Evolutionary conservation across 1,284 basidiomycete species (phyloP).

Genomic region (Heterobasidion parviporum): DNA sequence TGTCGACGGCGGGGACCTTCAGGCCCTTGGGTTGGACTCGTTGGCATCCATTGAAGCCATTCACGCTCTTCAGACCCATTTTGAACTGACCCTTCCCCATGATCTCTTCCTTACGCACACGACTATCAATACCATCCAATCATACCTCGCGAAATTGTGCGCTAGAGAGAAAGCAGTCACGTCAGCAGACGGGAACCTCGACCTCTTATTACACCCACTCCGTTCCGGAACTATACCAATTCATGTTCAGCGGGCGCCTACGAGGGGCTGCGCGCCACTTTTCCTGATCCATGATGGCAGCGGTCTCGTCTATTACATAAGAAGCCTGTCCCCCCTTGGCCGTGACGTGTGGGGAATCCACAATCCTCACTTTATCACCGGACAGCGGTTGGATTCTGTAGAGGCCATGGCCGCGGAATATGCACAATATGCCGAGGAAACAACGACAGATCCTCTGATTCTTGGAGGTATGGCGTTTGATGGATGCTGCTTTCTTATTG

Average conservation of each 20-base stretch:
- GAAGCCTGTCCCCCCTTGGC: constrained; percentile 35
- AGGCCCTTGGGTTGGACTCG: constrained; percentile 49
- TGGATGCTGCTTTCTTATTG: neutral
- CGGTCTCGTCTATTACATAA: constrained; percentile 47
- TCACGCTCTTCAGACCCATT: constrained; percentile 33
- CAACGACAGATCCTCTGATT: constrained; percentile 29
- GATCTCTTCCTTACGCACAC: constrained; percentile 28
- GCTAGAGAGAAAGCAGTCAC: neutral
- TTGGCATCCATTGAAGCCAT: constrained; percentile 54
- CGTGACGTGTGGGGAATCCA: constrained; percentile 52
- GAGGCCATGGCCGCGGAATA: constrained; percentile 48
- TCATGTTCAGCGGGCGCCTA: constrained; percentile 28
- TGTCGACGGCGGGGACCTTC: constrained; percentile 34
- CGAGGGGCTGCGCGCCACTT: constrained; percentile 28
- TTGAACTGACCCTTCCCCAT: constrained; percentile 12
- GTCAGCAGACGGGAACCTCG: neutral
- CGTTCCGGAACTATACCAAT: constrained; percentile 23
- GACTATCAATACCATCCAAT: constrained; percentile 26
- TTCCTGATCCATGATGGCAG: constrained; percentile 69
- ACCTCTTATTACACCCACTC: constrained; percentile 13
- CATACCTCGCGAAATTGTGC: constrained; percentile 15
- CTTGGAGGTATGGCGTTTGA: constrained; percentile 45
- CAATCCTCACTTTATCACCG: constrained; percentile 42
- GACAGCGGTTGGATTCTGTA: constrained; percentile 37
- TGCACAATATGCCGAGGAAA: constrained; percentile 28